phyloP scores from a whole-genome alignment of 352 stramenopile species.

The Phytophthora macrochlamydospora region DNA sequence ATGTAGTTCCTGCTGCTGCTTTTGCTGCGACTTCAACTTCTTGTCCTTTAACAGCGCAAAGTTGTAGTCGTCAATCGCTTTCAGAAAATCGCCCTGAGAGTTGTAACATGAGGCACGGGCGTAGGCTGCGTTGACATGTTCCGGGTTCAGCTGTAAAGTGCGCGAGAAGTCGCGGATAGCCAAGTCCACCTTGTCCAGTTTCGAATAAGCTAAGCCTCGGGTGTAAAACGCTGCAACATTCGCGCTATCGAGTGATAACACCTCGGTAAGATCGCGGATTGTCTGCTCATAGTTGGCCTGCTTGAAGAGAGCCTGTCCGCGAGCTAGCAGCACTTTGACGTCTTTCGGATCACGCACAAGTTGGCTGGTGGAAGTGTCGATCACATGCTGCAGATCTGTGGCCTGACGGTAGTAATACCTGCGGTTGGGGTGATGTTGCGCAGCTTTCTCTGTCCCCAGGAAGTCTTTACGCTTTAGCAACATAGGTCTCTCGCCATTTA shows the following conservation, averaged over 20 bases:
- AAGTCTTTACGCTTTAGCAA: slow-evolving; percentile 85
- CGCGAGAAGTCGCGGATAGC: slow-evolving; percentile 85
- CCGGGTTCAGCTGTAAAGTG: slow-evolving; percentile 75
- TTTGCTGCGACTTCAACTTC: slow-evolving; percentile 50
- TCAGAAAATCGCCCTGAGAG: slow-evolving; percentile 80
- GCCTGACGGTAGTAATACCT: slow-evolving; percentile 83
- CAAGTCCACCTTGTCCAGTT: slow-evolving; percentile 69
- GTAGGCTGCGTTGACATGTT: slow-evolving; percentile 90
- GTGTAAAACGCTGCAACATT: slow-evolving; percentile 74
- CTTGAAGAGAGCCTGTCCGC: slow-evolving; percentile 83
- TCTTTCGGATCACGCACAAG: slow-evolving; percentile 66
- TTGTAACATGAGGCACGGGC: slow-evolving; percentile 89
- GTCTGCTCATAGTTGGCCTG: slow-evolving; percentile 60
- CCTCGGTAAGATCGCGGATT: slow-evolving; percentile 60
- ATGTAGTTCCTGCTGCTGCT: slow-evolving; percentile 35
- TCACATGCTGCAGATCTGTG: slow-evolving; percentile 72
- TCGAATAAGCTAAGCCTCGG: slow-evolving; percentile 70
- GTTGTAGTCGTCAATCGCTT: slow-evolving; percentile 92
- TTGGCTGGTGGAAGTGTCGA: slow-evolving; percentile 75
- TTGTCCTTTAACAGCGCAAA: slow-evolving; percentile 87
- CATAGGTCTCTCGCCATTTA: slow-evolving; percentile 28
- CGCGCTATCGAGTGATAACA: slow-evolving; percentile 44
- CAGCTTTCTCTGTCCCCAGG: slow-evolving; percentile 62
- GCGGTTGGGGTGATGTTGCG: slow-evolving; percentile 66
- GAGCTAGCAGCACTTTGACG: slow-evolving; percentile 68